Evolutionary conservation across 192 early-diverging fungal species (phyloP).

Genomic region (Funneliformis geosporum): DNA sequence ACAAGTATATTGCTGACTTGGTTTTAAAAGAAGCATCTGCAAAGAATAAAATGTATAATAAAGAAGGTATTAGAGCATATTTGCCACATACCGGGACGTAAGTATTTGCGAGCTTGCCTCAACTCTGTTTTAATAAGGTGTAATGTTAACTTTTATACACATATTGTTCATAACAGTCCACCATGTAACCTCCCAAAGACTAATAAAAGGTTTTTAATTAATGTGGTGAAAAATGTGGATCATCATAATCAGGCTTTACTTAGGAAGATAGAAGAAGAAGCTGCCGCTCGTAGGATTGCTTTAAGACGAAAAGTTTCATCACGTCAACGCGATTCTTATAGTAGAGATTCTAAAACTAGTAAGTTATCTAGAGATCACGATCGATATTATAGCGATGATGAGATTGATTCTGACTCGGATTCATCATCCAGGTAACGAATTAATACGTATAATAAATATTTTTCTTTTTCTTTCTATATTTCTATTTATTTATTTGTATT

Average conservation of each 20-base stretch:
- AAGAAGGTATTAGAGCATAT: constrained; percentile 45
- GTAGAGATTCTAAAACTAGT: neutral
- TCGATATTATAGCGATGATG: neutral
- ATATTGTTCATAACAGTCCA: constrained; percentile 33
- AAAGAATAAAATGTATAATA: constrained; percentile 42
- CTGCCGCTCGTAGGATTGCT: constrained; percentile 36
- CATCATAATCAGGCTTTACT: constrained; percentile 57
- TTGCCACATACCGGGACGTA: constrained; percentile 37
- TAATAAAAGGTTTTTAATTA: constrained; percentile 59
- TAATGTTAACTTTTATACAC: constrained; percentile 18
- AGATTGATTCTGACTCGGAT: neutral
- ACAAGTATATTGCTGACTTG: constrained; percentile 58
- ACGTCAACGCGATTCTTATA: neutral
- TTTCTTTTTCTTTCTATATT: neutral
- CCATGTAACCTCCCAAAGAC: constrained; percentile 49
- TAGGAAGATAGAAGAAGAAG: constrained; percentile 48
- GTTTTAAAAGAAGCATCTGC: constrained; percentile 49
- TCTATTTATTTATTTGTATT: neutral
- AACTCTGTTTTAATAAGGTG: neutral
- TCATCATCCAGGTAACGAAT: neutral
- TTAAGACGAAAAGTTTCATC: constrained; percentile 26
- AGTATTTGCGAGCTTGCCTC: neutral
- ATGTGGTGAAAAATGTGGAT: constrained; percentile 57
- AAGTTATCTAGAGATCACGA: neutral
- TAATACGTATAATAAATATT: too few relatives aligned